A percentile compares a stretch with the other conserved stretches of the same genome.
Conservation (phyloP, 1,139 yeast genomes). For the Debaryomyces sp. region DNA sequence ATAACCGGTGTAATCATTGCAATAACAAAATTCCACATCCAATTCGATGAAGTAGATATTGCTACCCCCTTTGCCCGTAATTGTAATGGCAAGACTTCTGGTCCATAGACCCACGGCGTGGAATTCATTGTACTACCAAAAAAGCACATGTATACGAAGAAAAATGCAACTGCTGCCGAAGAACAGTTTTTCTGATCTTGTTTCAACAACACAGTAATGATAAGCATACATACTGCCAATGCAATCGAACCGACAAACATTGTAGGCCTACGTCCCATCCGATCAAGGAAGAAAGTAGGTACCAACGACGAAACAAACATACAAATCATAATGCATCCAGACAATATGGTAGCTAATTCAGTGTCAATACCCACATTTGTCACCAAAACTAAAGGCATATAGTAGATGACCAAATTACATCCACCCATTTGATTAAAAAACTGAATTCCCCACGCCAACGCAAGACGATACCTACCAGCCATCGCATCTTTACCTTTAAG, state of each 20-base stretch:
- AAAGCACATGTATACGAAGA: slow-evolving; percentile 28
- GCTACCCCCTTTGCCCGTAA: slow-evolving; percentile 41
- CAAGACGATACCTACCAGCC: slow-evolving; percentile 12
- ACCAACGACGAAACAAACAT: slow-evolving; percentile 26
- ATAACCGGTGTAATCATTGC: slow-evolving; percentile 42
- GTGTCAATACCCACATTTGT: slow-evolving; percentile 26
- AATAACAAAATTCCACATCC: slow-evolving; percentile 47
- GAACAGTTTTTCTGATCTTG: slow-evolving; percentile 23
- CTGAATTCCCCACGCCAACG: slow-evolving; percentile 28
- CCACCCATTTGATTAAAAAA: slow-evolving; percentile 34
- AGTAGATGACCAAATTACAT: slow-evolving; percentile 21
- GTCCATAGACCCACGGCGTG: slow-evolving; percentile 38
- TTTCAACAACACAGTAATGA: slow-evolving; percentile 4
- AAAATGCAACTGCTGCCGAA: slow-evolving; percentile 34
- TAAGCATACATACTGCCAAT: background rate
- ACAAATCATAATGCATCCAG: slow-evolving; percentile 58
- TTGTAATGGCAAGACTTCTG: slow-evolving; percentile 40
- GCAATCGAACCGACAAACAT: too few species aligned
- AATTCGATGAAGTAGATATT: slow-evolving; percentile 39
- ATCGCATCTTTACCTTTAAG: too few species aligned
- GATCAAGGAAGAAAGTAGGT: background rate
- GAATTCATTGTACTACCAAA: slow-evolving; percentile 27
- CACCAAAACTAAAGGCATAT: slow-evolving; percentile 7
- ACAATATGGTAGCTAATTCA: slow-evolving; percentile 34
- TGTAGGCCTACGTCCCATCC: background rate